Evolutionary conservation across 352 stramenopile species (phyloP).

Genomic region (Synura sp.): DNA sequence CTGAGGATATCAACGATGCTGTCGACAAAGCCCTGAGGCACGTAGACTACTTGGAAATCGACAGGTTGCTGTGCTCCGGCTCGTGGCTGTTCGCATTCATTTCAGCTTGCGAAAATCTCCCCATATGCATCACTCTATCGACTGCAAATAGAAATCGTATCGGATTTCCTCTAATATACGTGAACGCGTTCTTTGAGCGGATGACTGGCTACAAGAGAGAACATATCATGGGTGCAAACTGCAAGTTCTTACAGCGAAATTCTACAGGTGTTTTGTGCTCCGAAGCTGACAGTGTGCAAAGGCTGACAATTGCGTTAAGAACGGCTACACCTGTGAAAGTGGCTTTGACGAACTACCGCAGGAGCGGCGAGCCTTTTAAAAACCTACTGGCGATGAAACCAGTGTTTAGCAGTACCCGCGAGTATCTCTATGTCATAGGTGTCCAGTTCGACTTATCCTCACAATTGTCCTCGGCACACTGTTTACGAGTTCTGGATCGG

Average conservation of each 20-base stretch:
- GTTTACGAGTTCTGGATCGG: too few relatives aligned
- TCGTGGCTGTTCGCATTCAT: background rate
- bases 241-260: background rate
- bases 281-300: background rate
- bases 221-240: slow-evolving; percentile 31
- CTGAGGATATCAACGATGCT: too few relatives aligned
- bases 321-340: slow-evolving; percentile 29
- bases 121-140: slow-evolving; percentile 10
- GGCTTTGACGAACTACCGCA: slow-evolving; percentile 24
- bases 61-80: background rate
- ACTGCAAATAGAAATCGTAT: background rate
- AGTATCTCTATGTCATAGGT: slow-evolving; percentile 23
- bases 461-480: too few relatives aligned
- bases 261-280: too few relatives aligned
- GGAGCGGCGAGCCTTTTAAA: background rate
- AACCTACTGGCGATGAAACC: slow-evolving; percentile 40
- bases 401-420: background rate
- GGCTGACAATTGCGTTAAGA: slow-evolving; percentile 12
- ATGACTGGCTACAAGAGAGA: background rate
- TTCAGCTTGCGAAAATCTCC: slow-evolving; percentile 12
- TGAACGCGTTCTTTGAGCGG: slow-evolving; percentile 16
- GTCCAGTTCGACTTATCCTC: slow-evolving; percentile 42
- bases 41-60: slow-evolving; percentile 5
- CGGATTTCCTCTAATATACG: slow-evolving; percentile 42
- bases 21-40: too few relatives aligned